Percentiles rank a stretch among this genome's conserved stretches.
Conservation (phyloP, 306 rosid species). For the Acacia crassicarpa region DNA sequence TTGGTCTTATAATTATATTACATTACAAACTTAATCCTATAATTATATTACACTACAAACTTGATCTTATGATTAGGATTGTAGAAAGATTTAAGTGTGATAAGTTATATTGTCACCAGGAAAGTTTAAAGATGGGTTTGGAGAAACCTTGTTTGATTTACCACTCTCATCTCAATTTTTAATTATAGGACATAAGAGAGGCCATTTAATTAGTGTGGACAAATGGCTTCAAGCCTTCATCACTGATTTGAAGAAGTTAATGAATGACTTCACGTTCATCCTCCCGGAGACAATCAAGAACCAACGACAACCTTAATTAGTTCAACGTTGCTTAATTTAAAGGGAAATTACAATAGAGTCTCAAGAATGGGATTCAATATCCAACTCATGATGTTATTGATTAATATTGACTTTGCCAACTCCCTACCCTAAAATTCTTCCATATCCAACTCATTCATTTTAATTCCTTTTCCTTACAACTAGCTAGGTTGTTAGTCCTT, state of each 20-base stretch:
- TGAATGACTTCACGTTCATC: not conserved
- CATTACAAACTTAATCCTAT: too few species aligned
- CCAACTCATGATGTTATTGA: not conserved
- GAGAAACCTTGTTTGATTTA: too few species aligned
- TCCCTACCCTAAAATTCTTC: not conserved
- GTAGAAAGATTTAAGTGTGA: too few species aligned
- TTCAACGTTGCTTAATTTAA: not conserved
- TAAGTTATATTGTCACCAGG: too few species aligned
- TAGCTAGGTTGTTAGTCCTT: too few species aligned
- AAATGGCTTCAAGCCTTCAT: not conserved
- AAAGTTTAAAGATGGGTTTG: too few species aligned
- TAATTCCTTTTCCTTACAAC: not conserved
- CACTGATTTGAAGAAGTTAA: not conserved
- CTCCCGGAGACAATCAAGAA: not conserved
- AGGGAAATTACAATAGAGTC: too few species aligned
- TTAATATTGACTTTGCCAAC: not conserved
- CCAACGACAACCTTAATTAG: not conserved
- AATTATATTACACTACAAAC: too few species aligned
- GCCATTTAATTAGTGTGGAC: not conserved
- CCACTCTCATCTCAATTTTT: too few species aligned
- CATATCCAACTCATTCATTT: not conserved
- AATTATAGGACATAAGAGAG: too few species aligned
- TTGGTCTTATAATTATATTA: too few species aligned
- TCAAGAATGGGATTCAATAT: too few species aligned
- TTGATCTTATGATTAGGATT: accelerated